Base-by-base conservation (phyloP, 306 rosid genomes). In the Ziziphus jujuba region DNA sequence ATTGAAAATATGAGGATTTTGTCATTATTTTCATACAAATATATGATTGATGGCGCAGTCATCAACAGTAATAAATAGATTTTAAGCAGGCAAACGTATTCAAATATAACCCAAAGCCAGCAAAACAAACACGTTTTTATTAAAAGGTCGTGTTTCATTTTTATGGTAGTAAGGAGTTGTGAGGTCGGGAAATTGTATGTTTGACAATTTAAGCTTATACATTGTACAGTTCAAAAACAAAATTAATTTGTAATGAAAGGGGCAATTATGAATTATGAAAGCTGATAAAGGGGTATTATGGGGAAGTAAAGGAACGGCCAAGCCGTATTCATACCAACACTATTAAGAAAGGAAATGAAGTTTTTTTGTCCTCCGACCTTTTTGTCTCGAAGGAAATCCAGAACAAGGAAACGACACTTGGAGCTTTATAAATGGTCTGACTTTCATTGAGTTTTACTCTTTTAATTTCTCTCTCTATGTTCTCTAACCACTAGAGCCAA, bases 381-480 rank as follows among this genome's bases (percentile, higher is more conserved):
- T 43, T 52, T 72, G 59, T 63, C 81, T 76, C 71, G 36, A 75
- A 65, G 71, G 56, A 67, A 75, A 65, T 65, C 71, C 71, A 48
- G 47, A 69, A 47, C 44, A 65, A 59, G 72, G 62, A 71, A 77
- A 55, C 28, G 84, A 79, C 91, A 81, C 79, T 47, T 84, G 93
- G 88, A 76, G 77, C 67, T 52, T 38, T 55, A 53, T 56, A 20
- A 82, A 28, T 81, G 89, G 82, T 52, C 44, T 17, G 28, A 40
- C 74, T 72, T 84, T 74, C 61, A 77, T 85, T 78, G 62, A 57
- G 59, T 54, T 40, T 81, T 73, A 70, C 91, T 81, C 91, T 76
- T 36, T 10, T 6, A 50, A 47, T 49, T 66, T 66, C 53, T 40
- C 49, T 21, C 67, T 20, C 56, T 28, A 14, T 8, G 38, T 23